Conservation (phyloP, 148 eudicot species). For the Chenopodium suecicum region DNA sequence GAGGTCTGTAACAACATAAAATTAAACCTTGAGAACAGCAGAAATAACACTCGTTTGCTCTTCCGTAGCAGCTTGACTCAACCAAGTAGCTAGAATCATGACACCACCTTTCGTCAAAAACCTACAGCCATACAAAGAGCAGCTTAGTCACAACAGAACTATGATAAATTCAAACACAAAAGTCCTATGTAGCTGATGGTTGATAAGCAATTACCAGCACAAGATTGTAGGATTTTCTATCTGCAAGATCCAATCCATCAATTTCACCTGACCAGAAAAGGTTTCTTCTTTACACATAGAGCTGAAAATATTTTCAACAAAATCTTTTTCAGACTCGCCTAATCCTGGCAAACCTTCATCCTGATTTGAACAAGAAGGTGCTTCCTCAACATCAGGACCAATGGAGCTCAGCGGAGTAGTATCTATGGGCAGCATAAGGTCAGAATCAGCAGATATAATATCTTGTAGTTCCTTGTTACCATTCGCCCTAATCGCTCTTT, state of each 20-base stretch:
- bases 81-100: constrained; percentile 89
- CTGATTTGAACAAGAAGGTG: constrained; percentile 57
- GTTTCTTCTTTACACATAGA: constrained; percentile 83
- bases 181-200: neutral
- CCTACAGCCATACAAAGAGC: constrained; percentile 41
- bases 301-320: constrained; percentile 63
- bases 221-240: constrained; percentile 65
- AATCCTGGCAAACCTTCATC: constrained; percentile 54
- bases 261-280: constrained; percentile 78
- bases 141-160: constrained; percentile 9
- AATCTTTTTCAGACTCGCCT: constrained; percentile 57
- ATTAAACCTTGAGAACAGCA: constrained; percentile 62
- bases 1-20: constrained; percentile 8
- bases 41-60: constrained; percentile 89
- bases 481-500: constrained; percentile 47
- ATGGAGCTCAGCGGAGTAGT: constrained; percentile 64
- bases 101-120: constrained; percentile 80
- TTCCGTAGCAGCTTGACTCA: constrained; percentile 85
- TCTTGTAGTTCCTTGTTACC: constrained; percentile 38
- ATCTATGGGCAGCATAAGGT: constrained; percentile 35
- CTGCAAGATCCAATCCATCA: constrained; percentile 87
- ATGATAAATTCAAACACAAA: neutral
- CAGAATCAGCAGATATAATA: constrained; percentile 36
- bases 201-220: constrained; percentile 51
- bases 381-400: constrained; percentile 62